phyloP scores from a whole-genome alignment of 352 stramenopile species.

The Thraustochytrium striatum region DNA sequence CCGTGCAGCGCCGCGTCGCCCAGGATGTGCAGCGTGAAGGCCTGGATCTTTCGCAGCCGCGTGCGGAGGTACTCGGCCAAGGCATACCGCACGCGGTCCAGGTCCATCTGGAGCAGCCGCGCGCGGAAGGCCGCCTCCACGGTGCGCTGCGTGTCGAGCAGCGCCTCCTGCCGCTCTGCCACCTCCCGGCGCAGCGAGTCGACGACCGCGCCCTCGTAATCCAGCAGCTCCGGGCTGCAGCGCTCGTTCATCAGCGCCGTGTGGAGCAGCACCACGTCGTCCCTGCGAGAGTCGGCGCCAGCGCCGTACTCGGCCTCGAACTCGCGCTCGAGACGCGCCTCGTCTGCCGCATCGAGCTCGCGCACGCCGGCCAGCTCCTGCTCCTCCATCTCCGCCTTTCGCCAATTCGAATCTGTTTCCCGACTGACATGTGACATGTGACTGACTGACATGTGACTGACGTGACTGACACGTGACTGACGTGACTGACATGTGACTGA shows the following conservation, averaged over 20 bases:
- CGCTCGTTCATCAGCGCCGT: slow-evolving; percentile 15
- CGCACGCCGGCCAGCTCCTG: background rate
- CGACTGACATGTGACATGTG: no score
- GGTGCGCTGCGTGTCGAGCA: background rate
- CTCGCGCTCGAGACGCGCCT: background rate
- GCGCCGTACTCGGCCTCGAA: slow-evolving; percentile 27
- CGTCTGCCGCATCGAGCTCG: background rate
- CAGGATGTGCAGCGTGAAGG: background rate
- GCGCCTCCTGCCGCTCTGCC: background rate
- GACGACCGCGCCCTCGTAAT: slow-evolving; percentile 8
- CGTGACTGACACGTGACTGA: no score
- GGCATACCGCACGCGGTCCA: slow-evolving; percentile 36
- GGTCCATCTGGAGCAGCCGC: slow-evolving; percentile 23
- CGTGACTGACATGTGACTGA: no score
- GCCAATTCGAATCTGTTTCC: background rate
- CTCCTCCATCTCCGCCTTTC: background rate
- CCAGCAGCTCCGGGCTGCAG: slow-evolving; percentile 1
- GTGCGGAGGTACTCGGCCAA: slow-evolving; percentile 38
- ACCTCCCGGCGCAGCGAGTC: background rate
- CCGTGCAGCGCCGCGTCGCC: background rate
- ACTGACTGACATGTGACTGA: no score
- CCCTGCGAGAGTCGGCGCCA: background rate
- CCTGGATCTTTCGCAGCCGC: slow-evolving; percentile 38
- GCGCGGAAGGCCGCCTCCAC: background rate
- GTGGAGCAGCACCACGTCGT: slow-evolving; percentile 10